Evolutionary conservation across 768 basidiomycete genomes (phyloP), one percentile per base, ranked within the genome.

Genomic region (Suillus ampliporus): DNA sequence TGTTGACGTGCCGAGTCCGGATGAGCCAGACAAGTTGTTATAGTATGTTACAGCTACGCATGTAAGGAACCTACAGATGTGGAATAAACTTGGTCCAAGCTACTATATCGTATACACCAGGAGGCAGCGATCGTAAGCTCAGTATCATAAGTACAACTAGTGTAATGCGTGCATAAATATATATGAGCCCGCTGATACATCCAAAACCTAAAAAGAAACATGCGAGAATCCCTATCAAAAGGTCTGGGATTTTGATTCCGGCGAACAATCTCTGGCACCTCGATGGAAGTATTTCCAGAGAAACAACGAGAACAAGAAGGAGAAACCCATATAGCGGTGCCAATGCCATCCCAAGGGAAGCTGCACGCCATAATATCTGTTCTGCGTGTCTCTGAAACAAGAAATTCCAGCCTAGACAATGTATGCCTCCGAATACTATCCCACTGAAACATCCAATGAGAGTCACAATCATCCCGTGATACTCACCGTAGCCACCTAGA

Each of bases 401-500:
- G 11, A 68, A 61, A 35, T 61, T 50, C 75, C 72, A 72, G 4
- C 69, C 70, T 2, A 65, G 48, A 48, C 68, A 69, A 56, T 76
- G 74, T 31, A 76, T 65, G 5, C 53, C 70, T 19, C 74, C 75
- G 38, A 76, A 76, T 11, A 69, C 19, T 3, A 50, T 60, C 3
- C 60, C 71, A 19, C 64, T 54, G 15, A 63, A 23, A 15, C 34
- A 47, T 31, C 21, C 47, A 43, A 43, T 38, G 11, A 46, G 5
- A 31, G 19, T 17, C 11, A 51, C 3, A 31, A 31, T 1, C 4
- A 28, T 28, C 48, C 17, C 2, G 31, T 10, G 46, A 47, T 23
- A 23, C 31, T 13, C 21, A 54, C 15, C 8, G 14, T 31, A 50
- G 28, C 48, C 48, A 50, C 48, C 48, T 28, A 62, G 53, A 21